Evolutionary conservation across 1,284 basidiomycete genomes (phyloP).

Genomic region (Naganishia sp.): DNA sequence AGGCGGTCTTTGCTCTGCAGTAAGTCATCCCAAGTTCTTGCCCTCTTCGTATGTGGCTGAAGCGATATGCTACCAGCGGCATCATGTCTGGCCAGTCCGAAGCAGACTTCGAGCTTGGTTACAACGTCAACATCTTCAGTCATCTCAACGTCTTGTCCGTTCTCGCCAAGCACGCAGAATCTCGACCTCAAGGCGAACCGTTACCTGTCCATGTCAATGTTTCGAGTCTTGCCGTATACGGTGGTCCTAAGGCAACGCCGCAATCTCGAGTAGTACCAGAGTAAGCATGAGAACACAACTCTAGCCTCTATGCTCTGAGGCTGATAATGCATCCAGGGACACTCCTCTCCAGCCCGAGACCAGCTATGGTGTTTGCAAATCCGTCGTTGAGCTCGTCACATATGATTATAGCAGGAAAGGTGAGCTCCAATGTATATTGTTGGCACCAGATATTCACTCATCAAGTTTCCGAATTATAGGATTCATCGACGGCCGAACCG

Average conservation of each 20-base stretch:
- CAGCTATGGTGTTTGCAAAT: slow-evolving; percentile 64
- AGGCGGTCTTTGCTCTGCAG: slow-evolving; percentile 52
- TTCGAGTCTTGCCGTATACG: slow-evolving; percentile 66
- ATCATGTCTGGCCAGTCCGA: slow-evolving; percentile 71
- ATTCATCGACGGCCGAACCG: slow-evolving; percentile 64
- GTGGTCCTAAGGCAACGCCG: slow-evolving; percentile 60
- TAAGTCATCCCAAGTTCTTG: slow-evolving; percentile 35
- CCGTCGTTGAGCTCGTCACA: slow-evolving; percentile 63
- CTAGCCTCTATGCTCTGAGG: background rate
- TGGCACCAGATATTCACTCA: background rate
- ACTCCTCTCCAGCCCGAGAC: slow-evolving; percentile 63
- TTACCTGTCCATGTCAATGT: slow-evolving; percentile 63
- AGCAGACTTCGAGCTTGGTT: slow-evolving; percentile 64
- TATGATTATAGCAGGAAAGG: slow-evolving; percentile 65
- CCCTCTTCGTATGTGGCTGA: background rate
- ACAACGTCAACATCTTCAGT: slow-evolving; percentile 64
- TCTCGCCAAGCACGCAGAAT: slow-evolving; percentile 54
- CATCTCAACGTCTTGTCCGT: slow-evolving; percentile 60
- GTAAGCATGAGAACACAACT: slow-evolving; percentile 34
- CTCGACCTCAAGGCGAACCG: slow-evolving; percentile 37
- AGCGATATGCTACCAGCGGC: slow-evolving; percentile 50
- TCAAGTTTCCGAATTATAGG: slow-evolving; percentile 43
- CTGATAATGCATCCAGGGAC: slow-evolving; percentile 42
- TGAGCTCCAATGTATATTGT: slow-evolving; percentile 22
- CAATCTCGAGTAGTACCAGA: slow-evolving; percentile 48